Evolutionary conservation across 116 monocot species (phyloP).

Genomic region (Papilionanthe hybrid): DNA sequence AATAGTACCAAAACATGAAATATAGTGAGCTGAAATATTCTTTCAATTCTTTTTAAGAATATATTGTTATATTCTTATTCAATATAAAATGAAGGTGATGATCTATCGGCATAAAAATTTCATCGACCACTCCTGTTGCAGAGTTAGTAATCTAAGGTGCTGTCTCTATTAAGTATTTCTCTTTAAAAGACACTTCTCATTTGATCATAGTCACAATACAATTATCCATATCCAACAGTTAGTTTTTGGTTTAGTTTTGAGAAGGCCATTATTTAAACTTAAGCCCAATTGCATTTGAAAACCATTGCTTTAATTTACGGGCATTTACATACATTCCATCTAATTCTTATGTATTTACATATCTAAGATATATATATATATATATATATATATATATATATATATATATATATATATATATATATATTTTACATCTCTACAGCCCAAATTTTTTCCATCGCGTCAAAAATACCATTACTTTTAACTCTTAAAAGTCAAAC

Average conservation of each 20-base stretch:
- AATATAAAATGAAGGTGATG: background rate
- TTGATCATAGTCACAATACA: background rate
- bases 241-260: background rate
- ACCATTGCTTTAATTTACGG: background rate
- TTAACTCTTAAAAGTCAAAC: too few species aligned
- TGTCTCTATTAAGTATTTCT: background rate
- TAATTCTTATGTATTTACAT: too few species aligned
- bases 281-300: background rate
- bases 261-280: background rate
- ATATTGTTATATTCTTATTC: background rate
- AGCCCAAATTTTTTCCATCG: too few species aligned
- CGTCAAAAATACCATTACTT: too few species aligned
- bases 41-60: background rate
- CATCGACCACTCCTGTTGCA: background rate
- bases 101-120: background rate
- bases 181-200: background rate
- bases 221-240: too few species aligned
- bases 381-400: too few species aligned
- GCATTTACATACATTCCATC: too few species aligned
- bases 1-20: too few species aligned
- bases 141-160: background rate
- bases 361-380: too few species aligned
- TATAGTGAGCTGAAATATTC: too few species aligned
- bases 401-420: too few species aligned
- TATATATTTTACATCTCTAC: too few species aligned